Conservation (phyloP, 73 alveolate genomes). For the Tetrahymena borealis region DNA sequence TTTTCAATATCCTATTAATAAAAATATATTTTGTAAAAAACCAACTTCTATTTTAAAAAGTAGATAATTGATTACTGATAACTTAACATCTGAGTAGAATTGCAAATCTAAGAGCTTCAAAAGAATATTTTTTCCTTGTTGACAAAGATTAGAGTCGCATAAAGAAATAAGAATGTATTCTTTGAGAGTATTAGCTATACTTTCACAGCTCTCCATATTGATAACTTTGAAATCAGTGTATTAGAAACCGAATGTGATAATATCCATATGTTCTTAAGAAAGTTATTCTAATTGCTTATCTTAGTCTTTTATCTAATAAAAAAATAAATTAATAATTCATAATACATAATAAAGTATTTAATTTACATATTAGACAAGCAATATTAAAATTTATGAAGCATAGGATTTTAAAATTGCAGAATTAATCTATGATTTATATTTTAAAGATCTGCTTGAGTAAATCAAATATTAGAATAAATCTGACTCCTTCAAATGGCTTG, state of each 20-base stretch:
- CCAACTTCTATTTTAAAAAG: too few species aligned
- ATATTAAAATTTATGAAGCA: neutral
- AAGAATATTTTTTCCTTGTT: conserved; percentile 3
- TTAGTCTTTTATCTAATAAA: conserved; percentile 2
- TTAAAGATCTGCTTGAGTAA: neutral
- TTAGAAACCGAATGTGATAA: conserved; percentile 12
- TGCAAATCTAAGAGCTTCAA: conserved; percentile 6
- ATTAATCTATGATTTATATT: neutral
- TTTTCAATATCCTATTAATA: neutral
- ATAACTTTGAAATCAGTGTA: conserved; percentile 27
- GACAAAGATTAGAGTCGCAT: conserved; percentile 6
- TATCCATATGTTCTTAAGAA: conserved; percentile 22
- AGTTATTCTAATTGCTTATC: conserved; percentile 6
- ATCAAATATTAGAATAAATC: neutral
- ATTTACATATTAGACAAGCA: neutral
- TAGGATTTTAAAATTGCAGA: neutral
- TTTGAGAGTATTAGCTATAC: conserved; percentile 16
- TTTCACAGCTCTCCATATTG: conserved; percentile 38
- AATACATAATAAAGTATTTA: neutral
- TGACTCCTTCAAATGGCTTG: neutral
- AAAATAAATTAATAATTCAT: neutral
- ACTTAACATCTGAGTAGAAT: conserved; percentile 22
- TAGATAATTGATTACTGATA: neutral
- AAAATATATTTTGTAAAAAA: neutral
- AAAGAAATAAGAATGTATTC: conserved; percentile 25